Base-by-base conservation (phyloP, 2,329 filamentous ascomycete genomes). In the Penicillium sp. region DNA sequence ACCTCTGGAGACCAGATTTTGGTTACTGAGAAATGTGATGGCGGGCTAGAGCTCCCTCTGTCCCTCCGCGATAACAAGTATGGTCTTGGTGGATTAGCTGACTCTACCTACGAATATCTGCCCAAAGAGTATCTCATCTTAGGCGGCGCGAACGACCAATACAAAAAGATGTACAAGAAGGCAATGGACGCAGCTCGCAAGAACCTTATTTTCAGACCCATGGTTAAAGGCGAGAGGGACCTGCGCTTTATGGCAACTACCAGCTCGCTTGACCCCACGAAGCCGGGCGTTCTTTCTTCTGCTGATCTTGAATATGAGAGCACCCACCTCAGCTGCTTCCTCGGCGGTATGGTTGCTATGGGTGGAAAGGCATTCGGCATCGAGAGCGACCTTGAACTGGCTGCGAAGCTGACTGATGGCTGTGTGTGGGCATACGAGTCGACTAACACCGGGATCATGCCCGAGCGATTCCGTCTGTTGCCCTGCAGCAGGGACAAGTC, bases 341-440 rank as follows among this genome's bases (percentile, higher is more conserved):
- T 83, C 0, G 86, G 86, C 11, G 86, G 85, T 55, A 88, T 88
- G 85, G 84, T 87, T 61, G 85, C 82, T 0, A 73, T 88, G 0
- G 86, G 85, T 30, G 82, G 85, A 48, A 84, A 82, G 67, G 69
- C 87, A 1, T 87, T 87, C 70, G 74, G 79, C 14, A 78, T 83
- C n/a, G 73, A 81, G 2, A 75, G 76, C 16, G 85, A 88, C 65
- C 75, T 88, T 62, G 76, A 80, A 0, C 81, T 87, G 55, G 86
- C 84, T 11, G 77, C 79, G 46, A 84, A 85, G 67, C 76, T 88
- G 49, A 84, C 85, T 0, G 81, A 88, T 58, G 83, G 83, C 3
- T 88, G 86, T 69, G 81, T 87, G n/a, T 88, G 85, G 85, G 82
- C 85, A 0, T 88, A 88, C 71, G 80, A 83, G 64, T 76, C 80